A percentile compares a stretch with the other conserved stretches of the same genome.
Conservation (phyloP, 2,329 filamentous ascomycete species). For the Talaromyces funiculosus region DNA sequence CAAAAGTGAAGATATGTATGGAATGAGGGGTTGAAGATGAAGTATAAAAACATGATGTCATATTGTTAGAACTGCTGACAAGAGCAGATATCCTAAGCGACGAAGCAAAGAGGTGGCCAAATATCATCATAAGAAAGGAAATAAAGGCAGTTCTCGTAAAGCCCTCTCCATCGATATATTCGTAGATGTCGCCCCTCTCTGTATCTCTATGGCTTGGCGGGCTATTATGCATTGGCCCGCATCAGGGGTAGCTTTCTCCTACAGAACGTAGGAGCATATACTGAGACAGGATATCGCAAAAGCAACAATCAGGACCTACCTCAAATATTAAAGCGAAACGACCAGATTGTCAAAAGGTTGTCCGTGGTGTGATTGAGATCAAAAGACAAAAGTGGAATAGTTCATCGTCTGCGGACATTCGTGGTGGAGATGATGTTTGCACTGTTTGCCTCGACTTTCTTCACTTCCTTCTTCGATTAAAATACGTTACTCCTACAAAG, state of each 20-base stretch:
- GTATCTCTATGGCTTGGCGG: neutral
- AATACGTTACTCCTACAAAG: neutral
- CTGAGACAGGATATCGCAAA: neutral
- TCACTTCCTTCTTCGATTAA: neutral
- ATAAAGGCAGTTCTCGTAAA: neutral
- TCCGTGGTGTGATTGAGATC: neutral
- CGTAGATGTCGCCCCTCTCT: neutral
- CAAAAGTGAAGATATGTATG: neutral
- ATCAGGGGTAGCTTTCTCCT: neutral
- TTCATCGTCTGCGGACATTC: neutral
- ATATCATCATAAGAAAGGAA: neutral
- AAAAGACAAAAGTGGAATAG: neutral
- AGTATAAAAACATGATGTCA: slow-evolving; percentile 7
- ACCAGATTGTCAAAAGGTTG: neutral
- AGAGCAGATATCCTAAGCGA: neutral
- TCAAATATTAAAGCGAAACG: neutral
- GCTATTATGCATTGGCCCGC: neutral
- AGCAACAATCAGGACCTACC: neutral
- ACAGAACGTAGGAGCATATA: neutral
- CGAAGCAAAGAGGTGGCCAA: neutral
- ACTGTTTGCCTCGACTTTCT: slow-evolving; percentile 16
- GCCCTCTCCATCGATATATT: neutral
- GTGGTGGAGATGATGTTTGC: slow-evolving; percentile 16
- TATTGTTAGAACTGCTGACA: neutral
- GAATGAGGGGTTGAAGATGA: neutral